Percentiles rank a stretch among this genome's conserved stretches.
phyloP scores from a whole-genome alignment of 1,284 basidiomycete genomes.

The Lentinula novae-zelandiae region DNA sequence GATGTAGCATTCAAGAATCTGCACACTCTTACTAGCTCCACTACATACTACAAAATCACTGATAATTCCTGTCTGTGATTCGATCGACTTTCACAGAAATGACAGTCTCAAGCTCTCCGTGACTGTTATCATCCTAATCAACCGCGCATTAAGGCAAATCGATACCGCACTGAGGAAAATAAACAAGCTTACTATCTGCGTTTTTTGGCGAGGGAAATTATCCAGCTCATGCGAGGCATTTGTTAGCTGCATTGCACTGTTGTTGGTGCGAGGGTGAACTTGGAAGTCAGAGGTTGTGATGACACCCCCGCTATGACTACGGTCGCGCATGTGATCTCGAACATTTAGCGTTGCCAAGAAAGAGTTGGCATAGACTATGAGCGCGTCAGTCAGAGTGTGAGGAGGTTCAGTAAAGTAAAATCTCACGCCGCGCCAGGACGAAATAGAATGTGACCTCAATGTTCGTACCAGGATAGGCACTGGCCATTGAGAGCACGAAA shows the following conservation, averaged over 20 bases:
- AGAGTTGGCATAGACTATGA: conserved; percentile 11
- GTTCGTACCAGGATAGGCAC: conserved; percentile 1
- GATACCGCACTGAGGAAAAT: not conserved
- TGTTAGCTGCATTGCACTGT: not conserved
- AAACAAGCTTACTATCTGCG: not conserved
- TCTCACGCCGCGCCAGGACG: conserved; percentile 5
- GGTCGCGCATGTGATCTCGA: conserved; percentile 7
- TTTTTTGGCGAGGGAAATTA: conserved; percentile 2
- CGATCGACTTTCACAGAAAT: conserved; percentile 3
- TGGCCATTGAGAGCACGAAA: conserved; percentile 7
- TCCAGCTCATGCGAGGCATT: not conserved
- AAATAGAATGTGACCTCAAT: conserved; percentile 9
- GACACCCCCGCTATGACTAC: not conserved
- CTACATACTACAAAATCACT: not conserved
- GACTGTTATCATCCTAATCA: not conserved
- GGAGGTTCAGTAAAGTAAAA: not conserved
- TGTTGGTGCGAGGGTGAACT: not conserved
- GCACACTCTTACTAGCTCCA: not conserved
- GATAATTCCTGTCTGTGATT: not conserved
- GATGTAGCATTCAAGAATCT: not conserved
- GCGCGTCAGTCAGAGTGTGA: not conserved
- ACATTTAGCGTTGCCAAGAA: conserved; percentile 11
- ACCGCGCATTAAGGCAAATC: not conserved
- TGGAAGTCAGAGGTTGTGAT: conserved; percentile 3
- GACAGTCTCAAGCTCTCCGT: not conserved